Evolutionary conservation across 2,329 filamentous ascomycete genomes (phyloP), one percentile per base, ranked within the genome.

Genomic region (Colletotrichum caudatum): DNA sequence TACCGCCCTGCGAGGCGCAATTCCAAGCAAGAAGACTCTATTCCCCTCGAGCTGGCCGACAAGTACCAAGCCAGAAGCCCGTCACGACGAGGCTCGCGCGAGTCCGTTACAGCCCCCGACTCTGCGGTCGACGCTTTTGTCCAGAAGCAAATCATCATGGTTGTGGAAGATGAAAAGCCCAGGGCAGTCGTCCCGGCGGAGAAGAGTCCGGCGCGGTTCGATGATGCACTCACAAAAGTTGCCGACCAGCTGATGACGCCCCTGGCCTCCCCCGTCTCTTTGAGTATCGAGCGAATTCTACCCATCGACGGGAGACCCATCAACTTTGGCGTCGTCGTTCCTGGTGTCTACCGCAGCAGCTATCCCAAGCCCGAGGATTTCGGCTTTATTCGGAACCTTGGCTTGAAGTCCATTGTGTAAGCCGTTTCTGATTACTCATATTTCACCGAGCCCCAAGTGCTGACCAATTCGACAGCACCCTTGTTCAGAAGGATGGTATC

Each of bases 381-480:
- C 74, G 84, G 85, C 4, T 95, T 93, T 77, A 83, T 97, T 66
- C 83, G 87, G 76, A 84, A 84, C 35, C 84, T 97, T 61, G 85
- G 88, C 14, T 84, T 98, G 73, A 94, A 93, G 83, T 95, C 92
- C 20, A 91, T 97, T 69, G 86, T 97, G 90, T 94, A 85, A 80
- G 90, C 83, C 35, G 6, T 53, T 16, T 54, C 56, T 23, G 37
- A 1, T 8, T 39, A 9, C 7, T 9, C 48, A 57, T 37, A 26
- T 41, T 53, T 73, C 51, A 20, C n/a, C 29, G 51, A 60, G 33
- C 35, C 56, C 35, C 26, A 26, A 53, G 67, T 33, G 60, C 74
- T 73, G 44, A 78, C 73, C 58, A 9, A n/a, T 26, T 20, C 56
- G 20, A 14, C 64, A 91, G 89, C 35, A 91, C 90, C 1, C 82